phyloP scores from a whole-genome alignment of 169 alveolate species.

The Eimeria brunetti region DNA sequence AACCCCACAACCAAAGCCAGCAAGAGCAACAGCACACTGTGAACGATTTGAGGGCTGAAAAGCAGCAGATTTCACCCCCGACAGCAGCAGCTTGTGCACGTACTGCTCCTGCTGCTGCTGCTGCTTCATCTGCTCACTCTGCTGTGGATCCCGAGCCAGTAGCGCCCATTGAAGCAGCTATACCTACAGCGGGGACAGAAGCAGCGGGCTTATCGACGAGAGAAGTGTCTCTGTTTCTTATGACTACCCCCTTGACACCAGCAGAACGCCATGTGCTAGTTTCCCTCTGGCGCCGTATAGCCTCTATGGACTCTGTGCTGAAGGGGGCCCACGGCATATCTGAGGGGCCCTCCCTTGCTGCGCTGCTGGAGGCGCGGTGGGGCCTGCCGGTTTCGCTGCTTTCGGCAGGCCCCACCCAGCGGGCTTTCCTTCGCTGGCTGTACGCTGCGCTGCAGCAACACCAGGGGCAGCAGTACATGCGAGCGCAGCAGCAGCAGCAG shows the following conservation, averaged over 20 bases:
- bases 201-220: not conserved
- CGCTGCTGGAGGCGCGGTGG: slow-evolving; percentile 51
- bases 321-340: not conserved
- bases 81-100: not conserved
- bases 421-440: slow-evolving; percentile 45
- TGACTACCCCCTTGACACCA: slow-evolving; percentile 11
- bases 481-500: slow-evolving; percentile 24
- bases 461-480: slow-evolving; percentile 34
- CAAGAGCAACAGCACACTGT: not conserved
- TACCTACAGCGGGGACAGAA: not conserved
- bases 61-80: not conserved
- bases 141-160: not conserved
- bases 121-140: not conserved
- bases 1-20: not conserved
- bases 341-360: slow-evolving; percentile 40
- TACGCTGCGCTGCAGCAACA: slow-evolving; percentile 22
- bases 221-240: not conserved
- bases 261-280: slow-evolving; percentile 30
- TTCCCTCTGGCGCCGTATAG: slow-evolving; percentile 31
- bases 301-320: not conserved
- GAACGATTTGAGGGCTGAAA: not conserved
- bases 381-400: slow-evolving; percentile 46
- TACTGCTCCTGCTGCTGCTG: not conserved
- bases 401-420: slow-evolving; percentile 23
- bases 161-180: not conserved